Conservation (phyloP, 2,329 filamentous ascomycete genomes). For the Hymenoscyphus fraxineus region DNA sequence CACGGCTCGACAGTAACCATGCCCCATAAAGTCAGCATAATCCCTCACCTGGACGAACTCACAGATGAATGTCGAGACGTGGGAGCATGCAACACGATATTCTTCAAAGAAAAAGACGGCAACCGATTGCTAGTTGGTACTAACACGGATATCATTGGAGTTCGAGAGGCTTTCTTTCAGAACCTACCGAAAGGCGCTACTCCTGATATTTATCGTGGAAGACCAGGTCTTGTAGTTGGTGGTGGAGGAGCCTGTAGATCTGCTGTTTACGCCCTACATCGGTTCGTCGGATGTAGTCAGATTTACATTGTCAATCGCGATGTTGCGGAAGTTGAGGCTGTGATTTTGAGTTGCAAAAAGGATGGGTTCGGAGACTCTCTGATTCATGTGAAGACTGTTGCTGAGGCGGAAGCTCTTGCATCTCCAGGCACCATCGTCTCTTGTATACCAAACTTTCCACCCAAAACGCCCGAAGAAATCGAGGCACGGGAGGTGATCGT, state of each 20-base stretch:
- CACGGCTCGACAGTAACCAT: constrained; percentile 75
- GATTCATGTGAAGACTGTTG: constrained; percentile 21
- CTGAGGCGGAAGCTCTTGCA: constrained; percentile 15
- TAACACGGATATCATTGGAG: constrained; percentile 75
- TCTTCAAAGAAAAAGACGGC: constrained; percentile 38
- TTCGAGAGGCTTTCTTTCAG: constrained; percentile 50
- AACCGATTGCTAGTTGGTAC: constrained; percentile 46
- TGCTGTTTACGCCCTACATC: constrained; percentile 61
- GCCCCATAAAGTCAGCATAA: constrained; percentile 76
- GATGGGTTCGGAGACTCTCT: constrained; percentile 21
- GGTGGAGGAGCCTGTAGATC: constrained; percentile 72
- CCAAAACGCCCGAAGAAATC: constrained; percentile 21
- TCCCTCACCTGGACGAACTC: constrained; percentile 66
- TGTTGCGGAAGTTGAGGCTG: constrained; percentile 20
- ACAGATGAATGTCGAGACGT: constrained; percentile 68
- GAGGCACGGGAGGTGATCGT: constrained; percentile 23
- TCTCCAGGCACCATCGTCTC: constrained; percentile 20
- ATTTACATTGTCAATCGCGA: constrained; percentile 27
- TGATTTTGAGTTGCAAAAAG: constrained; percentile 18
- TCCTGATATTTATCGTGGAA: constrained; percentile 26
- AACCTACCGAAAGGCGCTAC: constrained; percentile 42
- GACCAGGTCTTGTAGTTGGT: constrained; percentile 59
- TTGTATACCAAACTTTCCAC: constrained; percentile 25
- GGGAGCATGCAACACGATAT: constrained; percentile 77
- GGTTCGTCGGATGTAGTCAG: constrained; percentile 17